phyloP scores from a whole-genome alignment of 129 eudicot species.

The Flaveria ramosissima region DNA sequence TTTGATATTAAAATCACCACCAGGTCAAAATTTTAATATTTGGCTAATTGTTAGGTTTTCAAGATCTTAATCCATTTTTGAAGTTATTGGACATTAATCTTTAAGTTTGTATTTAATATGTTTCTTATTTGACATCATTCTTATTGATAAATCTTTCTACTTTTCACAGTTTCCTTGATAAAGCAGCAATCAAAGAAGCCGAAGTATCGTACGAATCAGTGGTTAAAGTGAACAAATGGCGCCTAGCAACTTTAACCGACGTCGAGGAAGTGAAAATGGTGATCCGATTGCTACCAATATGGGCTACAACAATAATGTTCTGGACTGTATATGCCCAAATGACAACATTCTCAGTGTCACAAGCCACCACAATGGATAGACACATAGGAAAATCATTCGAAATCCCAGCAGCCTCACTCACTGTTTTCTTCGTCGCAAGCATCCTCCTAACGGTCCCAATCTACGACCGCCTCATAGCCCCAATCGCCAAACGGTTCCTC shows the following conservation, averaged over 20 bases:
- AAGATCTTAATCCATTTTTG: too few relatives aligned
- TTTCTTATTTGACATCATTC: not conserved
- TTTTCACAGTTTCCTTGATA: slow-evolving; percentile 71
- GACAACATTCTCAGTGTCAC: slow-evolving; percentile 83
- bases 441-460: slow-evolving; percentile 66
- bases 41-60: too few relatives aligned
- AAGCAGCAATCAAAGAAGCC: slow-evolving; percentile 73
- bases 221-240: slow-evolving; percentile 51
- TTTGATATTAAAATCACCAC: too few relatives aligned
- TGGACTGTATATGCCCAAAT: slow-evolving; percentile 90
- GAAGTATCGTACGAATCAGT: slow-evolving; percentile 28
- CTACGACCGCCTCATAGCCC: slow-evolving; percentile 60
- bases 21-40: too few relatives aligned
- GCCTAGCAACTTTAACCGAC: slow-evolving; percentile 66
- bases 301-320: slow-evolving; percentile 81
- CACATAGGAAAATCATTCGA: slow-evolving; percentile 61
- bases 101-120: too few relatives aligned
- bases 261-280: slow-evolving; percentile 84
- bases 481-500: slow-evolving; percentile 41
- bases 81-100: too few relatives aligned
- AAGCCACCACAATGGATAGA: slow-evolving; percentile 78
- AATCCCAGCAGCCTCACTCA: slow-evolving; percentile 83
- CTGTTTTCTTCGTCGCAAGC: slow-evolving; percentile 69
- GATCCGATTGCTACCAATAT: slow-evolving; percentile 69
- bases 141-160: slow-evolving; percentile 1